These are phyloP conservation scores for Amoebophrya sp. DNA, from an alignment of 169 alveolate species.

Conservation along the genomic window DNA sequence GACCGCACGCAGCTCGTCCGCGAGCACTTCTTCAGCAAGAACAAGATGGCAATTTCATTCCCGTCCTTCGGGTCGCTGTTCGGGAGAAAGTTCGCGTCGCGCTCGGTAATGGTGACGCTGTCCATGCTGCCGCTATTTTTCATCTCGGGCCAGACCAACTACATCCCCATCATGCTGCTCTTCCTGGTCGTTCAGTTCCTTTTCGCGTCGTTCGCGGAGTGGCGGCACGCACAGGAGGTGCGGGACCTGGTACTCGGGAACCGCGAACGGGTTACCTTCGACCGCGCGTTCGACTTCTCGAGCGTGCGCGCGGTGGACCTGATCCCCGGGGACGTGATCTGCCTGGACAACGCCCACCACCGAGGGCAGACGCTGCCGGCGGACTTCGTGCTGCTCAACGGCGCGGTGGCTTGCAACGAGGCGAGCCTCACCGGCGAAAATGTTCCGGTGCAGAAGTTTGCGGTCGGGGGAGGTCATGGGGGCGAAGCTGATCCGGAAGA, in stretches of 20 bases:
- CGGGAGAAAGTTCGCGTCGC: neutral
- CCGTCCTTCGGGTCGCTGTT: neutral
- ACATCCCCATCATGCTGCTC: neutral
- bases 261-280: no score
- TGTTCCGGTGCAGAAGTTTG: neutral
- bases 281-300: no score
- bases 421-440: neutral
- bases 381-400: neutral
- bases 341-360: neutral
- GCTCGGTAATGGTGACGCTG: neutral
- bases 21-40: neutral
- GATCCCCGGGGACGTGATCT: neutral
- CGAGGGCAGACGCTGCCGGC: neutral
- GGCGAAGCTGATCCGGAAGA: neutral
- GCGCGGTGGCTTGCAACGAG: neutral
- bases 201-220: neutral
- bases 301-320: neutral
- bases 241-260: neutral
- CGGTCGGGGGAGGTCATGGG: neutral
- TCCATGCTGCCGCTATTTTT: neutral
- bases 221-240: neutral
- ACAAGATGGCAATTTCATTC: neutral
- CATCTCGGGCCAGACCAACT: neutral
- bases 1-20: neutral
- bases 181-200: neutral